Conservation (phyloP, 139 green algal genomes). For the Chloropicon primus region DNA sequence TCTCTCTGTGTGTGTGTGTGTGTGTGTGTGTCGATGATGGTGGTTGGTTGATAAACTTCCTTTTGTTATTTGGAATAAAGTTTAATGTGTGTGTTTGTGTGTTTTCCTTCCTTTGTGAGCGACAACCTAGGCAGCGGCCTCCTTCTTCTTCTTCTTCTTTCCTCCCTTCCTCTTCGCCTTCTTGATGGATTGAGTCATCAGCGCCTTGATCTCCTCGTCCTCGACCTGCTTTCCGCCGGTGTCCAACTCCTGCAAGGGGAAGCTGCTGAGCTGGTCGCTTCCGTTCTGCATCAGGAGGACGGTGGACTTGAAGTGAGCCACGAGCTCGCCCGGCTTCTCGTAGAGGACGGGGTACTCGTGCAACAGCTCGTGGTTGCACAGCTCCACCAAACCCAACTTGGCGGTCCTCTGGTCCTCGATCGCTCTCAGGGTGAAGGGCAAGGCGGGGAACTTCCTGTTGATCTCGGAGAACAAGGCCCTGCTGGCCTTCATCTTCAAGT, state of each 20-base stretch:
- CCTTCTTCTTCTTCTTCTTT: constrained; percentile 19
- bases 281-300: constrained; percentile 94
- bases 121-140: too few relatives aligned
- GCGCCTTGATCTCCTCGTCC: constrained; percentile 41
- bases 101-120: too few relatives aligned
- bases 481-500: constrained; percentile 75
- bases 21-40: too few relatives aligned
- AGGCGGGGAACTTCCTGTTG: constrained; percentile 66
- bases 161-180: constrained; percentile 11
- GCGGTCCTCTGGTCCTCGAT: constrained; percentile 23
- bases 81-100: too few relatives aligned
- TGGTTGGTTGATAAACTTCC: too few relatives aligned
- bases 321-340: constrained; percentile 60
- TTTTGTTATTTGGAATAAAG: too few relatives aligned
- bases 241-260: constrained; percentile 53
- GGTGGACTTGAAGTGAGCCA: constrained; percentile 91
- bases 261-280: constrained; percentile 58
- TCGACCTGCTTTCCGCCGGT: constrained; percentile 51
- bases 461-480: constrained; percentile 73
- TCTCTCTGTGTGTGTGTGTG: too few relatives aligned
- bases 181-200: constrained; percentile 26
- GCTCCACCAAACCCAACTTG: constrained; percentile 77
- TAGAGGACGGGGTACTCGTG: constrained; percentile 89
- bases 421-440: constrained; percentile 77
- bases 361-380: constrained; percentile 83